Evolutionary conservation across 805 yeast genomes (phyloP).

Genomic region (Saturnispora halmiae): DNA sequence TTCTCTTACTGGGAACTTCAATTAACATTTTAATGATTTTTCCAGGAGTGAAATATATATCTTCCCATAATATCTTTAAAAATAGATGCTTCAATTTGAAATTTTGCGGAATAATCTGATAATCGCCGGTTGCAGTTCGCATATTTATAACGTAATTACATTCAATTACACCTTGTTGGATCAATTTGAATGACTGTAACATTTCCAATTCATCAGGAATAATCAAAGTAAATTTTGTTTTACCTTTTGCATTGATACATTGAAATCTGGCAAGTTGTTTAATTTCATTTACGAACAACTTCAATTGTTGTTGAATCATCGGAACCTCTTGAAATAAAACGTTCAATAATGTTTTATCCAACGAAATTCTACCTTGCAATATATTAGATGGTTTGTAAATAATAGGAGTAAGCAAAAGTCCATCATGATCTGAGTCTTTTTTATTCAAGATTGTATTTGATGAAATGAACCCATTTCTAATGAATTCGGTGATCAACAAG

Average conservation of each 20-base stretch:
- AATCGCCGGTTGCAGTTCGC: neutral
- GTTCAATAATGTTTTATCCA: too few species aligned
- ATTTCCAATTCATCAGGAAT: neutral
- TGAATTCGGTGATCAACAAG: neutral
- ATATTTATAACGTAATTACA: too few species aligned
- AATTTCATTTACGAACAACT: neutral
- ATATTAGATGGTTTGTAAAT: too few species aligned
- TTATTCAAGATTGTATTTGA: neutral
- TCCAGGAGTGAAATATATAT: neutral
- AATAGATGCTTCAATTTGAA: neutral
- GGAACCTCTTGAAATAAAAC: too few species aligned
- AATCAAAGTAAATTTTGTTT: neutral
- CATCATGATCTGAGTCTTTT: too few species aligned
- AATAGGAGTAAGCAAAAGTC: too few species aligned
- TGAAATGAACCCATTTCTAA: neutral
- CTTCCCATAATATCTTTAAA: slow-evolving; percentile 2
- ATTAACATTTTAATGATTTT: neutral
- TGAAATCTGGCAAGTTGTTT: neutral
- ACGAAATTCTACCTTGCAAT: too few species aligned
- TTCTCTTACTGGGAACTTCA: neutral
- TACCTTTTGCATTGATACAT: neutral
- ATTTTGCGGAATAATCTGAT: neutral
- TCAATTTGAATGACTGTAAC: neutral
- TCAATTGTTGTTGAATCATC: too few species aligned
- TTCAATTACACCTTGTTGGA: neutral